Percentiles rank a stretch among this genome's conserved stretches.
These are phyloP conservation scores for Linnemannia zychae DNA, from an alignment of 192 early-diverging fungal species.

Conservation along the genomic window DNA sequence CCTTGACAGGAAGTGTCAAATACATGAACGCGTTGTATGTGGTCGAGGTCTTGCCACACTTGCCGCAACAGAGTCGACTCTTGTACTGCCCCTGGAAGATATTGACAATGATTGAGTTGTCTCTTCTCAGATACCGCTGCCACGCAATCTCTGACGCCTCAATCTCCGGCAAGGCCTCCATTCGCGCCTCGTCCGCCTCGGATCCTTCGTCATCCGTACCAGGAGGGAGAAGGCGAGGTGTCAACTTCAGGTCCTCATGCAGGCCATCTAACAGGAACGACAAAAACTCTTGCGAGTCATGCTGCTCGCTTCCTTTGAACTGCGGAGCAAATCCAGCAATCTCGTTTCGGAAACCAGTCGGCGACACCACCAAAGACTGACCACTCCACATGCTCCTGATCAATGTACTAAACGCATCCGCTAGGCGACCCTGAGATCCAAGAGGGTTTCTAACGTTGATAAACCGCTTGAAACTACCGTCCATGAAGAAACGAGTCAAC, in stretches of 20 bases:
- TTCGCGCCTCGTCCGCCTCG: conserved; percentile 66
- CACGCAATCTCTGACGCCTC: conserved; percentile 76
- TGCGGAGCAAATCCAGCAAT: conserved; percentile 83
- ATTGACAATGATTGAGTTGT: conserved; percentile 88
- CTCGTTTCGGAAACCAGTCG: conserved; percentile 80
- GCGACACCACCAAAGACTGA: conserved; percentile 81
- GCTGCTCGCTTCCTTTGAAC: conserved; percentile 92
- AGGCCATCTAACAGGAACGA: conserved; percentile 89
- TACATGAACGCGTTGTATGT: conserved; percentile 96
- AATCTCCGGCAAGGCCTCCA: conserved; percentile 77
- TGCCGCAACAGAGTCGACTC: conserved; percentile 75
- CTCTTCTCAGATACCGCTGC: conserved; percentile 78
- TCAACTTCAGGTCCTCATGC: conserved; percentile 92
- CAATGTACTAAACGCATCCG: conserved; percentile 82
- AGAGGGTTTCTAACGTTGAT: conserved; percentile 77
- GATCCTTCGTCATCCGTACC: conserved; percentile 56
- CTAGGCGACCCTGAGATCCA: conserved; percentile 80
- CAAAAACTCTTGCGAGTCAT: conserved; percentile 98
- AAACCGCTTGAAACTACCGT: conserved; percentile 71
- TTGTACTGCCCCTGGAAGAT: conserved; percentile 91
- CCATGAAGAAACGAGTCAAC: conserved; percentile 79
- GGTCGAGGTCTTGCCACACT: conserved; percentile 82
- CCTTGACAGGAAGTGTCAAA: conserved; percentile 90
- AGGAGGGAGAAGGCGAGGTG: conserved; percentile 56
- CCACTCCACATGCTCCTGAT: conserved; percentile 88